Base-by-base conservation (phyloP, 768 basidiomycete species). In the Cytidiella melzeri region DNA sequence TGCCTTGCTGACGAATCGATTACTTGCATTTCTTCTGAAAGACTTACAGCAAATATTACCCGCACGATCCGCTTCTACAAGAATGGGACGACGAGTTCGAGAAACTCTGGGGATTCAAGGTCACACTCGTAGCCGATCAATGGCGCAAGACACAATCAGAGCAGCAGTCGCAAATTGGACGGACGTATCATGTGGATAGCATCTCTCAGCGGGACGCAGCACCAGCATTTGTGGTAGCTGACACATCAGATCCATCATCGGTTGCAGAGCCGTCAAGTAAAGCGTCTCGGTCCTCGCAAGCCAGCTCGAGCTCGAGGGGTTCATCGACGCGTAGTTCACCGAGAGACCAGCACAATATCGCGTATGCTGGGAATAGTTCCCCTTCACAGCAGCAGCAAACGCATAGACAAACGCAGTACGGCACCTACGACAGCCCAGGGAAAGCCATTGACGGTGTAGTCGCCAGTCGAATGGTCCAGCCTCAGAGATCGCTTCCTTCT, bases 21-120 rank as follows among this genome's bases (percentile, higher is more conserved):
- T n/a, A n/a, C n/a, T n/a, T n/a, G n/a, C n/a, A 7, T 34, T 34
- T 34, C 30, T 34, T 7, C 15, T 34, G 30, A n/a, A 50, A 87
- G 85, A 72, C 82, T 13, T 73, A 84, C 51, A 75, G 82, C 65
- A 83, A 80, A 61, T 84, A 85, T 58, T 75, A 73, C 49, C 73
- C 74, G 23, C 78, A 83, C 50, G 79, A 79, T 51, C 67, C 71
- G 21, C 71, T 71, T 48, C 59, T 87, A 52, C 70, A 74, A n/a
- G 67, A 64, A 30, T 84, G 80, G 84, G 76, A 73, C 44, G 66
- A 69, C 30, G 78, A 83, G 38, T 84, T 84, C 47, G 80, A 83
- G 59, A 81, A 81, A 50, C 62, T 76, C 18, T 84, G 79, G 76
- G 86, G 86, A 19, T 76, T 81, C 47, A 55, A 57, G 47, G 58